These are phyloP conservation scores for Pharnaceum exiguum DNA, from an alignment of 148 eudicot genomes.

Conservation along the genomic window DNA sequence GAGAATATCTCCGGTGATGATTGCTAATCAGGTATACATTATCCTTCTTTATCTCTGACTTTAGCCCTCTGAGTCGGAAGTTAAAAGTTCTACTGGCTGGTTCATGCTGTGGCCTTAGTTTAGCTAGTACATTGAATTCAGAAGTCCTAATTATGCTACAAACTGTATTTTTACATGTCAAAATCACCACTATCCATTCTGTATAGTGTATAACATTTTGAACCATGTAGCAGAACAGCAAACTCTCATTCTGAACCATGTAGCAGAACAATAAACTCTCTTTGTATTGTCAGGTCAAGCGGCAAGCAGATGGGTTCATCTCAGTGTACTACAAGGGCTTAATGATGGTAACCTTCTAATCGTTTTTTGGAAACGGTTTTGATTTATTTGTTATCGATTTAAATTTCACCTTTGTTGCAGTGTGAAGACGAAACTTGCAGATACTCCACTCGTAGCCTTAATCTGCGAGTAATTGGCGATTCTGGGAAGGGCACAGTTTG, in stretches of 20 bases:
- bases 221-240: too few relatives aligned
- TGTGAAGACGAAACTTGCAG: slow-evolving; percentile 99
- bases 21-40: slow-evolving; percentile 89
- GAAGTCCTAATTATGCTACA: too few relatives aligned
- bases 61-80: background rate
- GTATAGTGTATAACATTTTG: too few relatives aligned
- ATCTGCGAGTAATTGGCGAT: slow-evolving; percentile 81
- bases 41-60: background rate
- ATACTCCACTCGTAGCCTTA: slow-evolving; percentile 73
- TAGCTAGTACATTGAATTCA: too few relatives aligned
- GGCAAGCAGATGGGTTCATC: slow-evolving; percentile 75
- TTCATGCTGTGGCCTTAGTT: too few relatives aligned
- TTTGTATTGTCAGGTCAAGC: slow-evolving; percentile 52
- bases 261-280: background rate
- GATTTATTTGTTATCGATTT: too few relatives aligned
- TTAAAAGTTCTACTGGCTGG: too few relatives aligned
- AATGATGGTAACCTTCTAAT: slow-evolving; percentile 88
- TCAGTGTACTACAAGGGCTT: slow-evolving; percentile 70
- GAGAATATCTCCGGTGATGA: slow-evolving; percentile 54
- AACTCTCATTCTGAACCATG: too few relatives aligned
- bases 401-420: slow-evolving; percentile 29
- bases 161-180: too few relatives aligned
- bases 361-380: too few relatives aligned
- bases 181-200: too few relatives aligned
- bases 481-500: slow-evolving; percentile 93